Evolutionary conservation across 306 rosid species (phyloP).

Genomic region (Luffa acutangula): DNA sequence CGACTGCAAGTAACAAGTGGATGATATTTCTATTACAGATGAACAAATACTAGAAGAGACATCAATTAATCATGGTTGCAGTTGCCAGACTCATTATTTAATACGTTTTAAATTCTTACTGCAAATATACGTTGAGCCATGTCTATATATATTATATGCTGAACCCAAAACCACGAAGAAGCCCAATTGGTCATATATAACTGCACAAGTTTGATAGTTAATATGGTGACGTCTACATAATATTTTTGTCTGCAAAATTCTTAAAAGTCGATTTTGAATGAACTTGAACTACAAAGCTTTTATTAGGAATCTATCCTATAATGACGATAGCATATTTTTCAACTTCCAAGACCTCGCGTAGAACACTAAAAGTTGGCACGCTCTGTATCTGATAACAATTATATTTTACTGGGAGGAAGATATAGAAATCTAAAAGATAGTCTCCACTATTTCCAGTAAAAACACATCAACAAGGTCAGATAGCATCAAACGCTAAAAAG

Average conservation of each 20-base stretch:
- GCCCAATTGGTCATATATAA: not conserved
- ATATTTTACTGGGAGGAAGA: not conserved
- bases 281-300: not conserved
- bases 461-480: not conserved
- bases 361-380: not conserved
- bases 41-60: not conserved
- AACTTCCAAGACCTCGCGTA: not conserved
- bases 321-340: not conserved
- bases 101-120: not conserved
- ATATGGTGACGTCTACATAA: not conserved
- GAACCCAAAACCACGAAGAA: not conserved
- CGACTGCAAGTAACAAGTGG: slow-evolving; percentile 33
- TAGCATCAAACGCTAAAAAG: not conserved
- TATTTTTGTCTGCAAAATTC: not conserved
- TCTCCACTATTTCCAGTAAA: not conserved
- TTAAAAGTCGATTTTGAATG: not conserved
- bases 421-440: not conserved
- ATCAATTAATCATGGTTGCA: not conserved
- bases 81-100: not conserved
- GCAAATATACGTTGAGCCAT: not conserved
- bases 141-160: not conserved
- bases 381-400: not conserved
- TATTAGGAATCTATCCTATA: not conserved
- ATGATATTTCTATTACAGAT: not conserved
- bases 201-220: not conserved